Conservation (phyloP, 441 rosid species). For the Populus hybrid region DNA sequence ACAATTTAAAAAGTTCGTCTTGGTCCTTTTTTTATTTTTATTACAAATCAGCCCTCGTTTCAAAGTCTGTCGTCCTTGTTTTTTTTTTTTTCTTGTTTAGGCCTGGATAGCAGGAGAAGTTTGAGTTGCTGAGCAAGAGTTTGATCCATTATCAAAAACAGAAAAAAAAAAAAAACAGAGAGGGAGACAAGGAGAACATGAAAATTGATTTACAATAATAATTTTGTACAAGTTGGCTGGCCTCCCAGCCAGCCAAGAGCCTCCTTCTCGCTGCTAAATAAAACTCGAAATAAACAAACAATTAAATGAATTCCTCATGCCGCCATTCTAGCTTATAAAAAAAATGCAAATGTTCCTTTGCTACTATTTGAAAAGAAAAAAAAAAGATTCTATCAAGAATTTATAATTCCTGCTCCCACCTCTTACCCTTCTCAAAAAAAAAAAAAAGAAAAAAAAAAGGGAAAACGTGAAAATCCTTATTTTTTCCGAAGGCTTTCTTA, state of each 20-base stretch:
- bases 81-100: neutral
- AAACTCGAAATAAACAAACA: neutral
- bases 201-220: too few relatives aligned
- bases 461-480: neutral
- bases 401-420: neutral
- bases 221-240: too few relatives aligned
- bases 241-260: neutral
- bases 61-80: neutral
- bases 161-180: neutral
- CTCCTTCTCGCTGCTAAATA: neutral
- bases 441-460: too few relatives aligned
- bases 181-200: neutral
- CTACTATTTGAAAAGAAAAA: neutral
- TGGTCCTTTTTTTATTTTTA: neutral
- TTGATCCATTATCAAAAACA: neutral
- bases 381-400: neutral
- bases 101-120: neutral
- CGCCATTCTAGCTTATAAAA: neutral
- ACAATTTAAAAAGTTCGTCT: neutral
- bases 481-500: neutral
- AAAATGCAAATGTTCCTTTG: neutral
- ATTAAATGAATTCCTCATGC: neutral
- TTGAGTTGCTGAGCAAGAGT: neutral
- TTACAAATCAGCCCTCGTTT: neutral
- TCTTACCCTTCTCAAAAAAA: neutral